Evolutionary conservation across 495 filamentous ascomycete genomes (phyloP), one percentile per base, ranked within the genome.

Genomic region (Penicillium robsamsonii): DNA sequence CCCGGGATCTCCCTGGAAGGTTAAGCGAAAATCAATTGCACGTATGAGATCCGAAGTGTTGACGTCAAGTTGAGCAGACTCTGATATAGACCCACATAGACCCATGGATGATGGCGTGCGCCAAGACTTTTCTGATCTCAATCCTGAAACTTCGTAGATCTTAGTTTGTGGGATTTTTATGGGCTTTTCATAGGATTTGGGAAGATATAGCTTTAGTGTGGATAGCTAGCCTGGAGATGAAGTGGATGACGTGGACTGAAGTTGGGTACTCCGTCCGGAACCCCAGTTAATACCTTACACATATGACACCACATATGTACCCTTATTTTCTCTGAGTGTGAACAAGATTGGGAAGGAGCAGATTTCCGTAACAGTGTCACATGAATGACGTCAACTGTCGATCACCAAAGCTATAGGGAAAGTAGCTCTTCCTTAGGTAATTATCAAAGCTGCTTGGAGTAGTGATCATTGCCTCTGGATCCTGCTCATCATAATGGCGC

Each of bases 81-180:
- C 44, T 47, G 44, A 50, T 48, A 42, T 25, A 25, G 35, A 27
- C 42, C 52, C 52, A 46, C 52, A 53, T 47, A 27, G 37, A 33
- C 37, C 45, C 45, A 31, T 46, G 42, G 30, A 55, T 56, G 53
- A 56, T 56, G 54, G 38, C 54, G 54, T 56, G 46, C 50, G 54
- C 54, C 54, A 56, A 56, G 54, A 41, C 18, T 11, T 56, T 1
- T 27, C 25, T 24, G 37, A 56, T 56, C 46, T 43, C 29, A 33
- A 37, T 1, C 10, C 41, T 29, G 45, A 15, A 40, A 7, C 5
- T 54, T 53, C 22, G 31, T 42, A 37, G 25, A 47, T 47, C 27
- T 15, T 3, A 8, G 12, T 7, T 15, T 46, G 27, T 15, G 17
- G 46, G 12, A 6, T 27, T 15, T 9, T 9, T 1, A 18, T 27